These are phyloP conservation scores for Didymella pomorum DNA, from an alignment of 2,329 filamentous ascomycete genomes.

Conservation along the genomic window DNA sequence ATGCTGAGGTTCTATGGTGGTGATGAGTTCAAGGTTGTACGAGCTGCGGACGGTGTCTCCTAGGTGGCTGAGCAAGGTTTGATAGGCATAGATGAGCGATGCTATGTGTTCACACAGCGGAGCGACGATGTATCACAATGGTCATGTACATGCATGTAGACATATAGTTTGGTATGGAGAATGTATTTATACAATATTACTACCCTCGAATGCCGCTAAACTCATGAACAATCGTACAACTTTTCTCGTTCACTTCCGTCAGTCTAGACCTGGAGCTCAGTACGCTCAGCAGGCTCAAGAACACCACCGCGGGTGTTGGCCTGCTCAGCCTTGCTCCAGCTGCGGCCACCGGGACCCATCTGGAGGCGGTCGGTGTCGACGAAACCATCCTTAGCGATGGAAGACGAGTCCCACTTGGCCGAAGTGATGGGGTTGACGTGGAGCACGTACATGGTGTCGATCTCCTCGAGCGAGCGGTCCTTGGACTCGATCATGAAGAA, in stretches of 20 bases:
- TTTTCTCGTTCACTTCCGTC: not conserved
- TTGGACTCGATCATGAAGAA: constrained; percentile 82
- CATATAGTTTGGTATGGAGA: not conserved
- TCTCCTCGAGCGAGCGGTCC: constrained; percentile 77
- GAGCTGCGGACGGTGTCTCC: constrained; percentile 22
- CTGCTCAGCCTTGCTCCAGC: constrained; percentile 46
- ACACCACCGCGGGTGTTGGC: constrained; percentile 29
- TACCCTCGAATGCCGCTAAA: constrained; percentile 12
- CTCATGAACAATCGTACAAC: constrained; percentile 12
- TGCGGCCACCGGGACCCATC: constrained; percentile 43
- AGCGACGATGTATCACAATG: not conserved
- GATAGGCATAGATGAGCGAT: not conserved
- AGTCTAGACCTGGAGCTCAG: constrained; percentile 33
- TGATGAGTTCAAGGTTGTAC: constrained; percentile 27
- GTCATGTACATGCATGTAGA: not conserved
- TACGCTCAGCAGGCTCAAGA: constrained; percentile 36
- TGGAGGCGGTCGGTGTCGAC: constrained; percentile 45
- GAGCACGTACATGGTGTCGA: constrained; percentile 75
- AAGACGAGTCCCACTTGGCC: constrained; percentile 57
- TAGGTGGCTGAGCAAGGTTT: not conserved
- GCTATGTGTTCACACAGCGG: too few relatives aligned
- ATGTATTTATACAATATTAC: constrained; percentile 16
- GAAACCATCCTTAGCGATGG: constrained; percentile 42
- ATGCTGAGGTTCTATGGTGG: constrained; percentile 39
- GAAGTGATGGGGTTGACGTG: constrained; percentile 71